These are phyloP conservation scores for Leccinum olivaceopallidum DNA, from an alignment of 768 basidiomycete genomes.

Conservation along the genomic window DNA sequence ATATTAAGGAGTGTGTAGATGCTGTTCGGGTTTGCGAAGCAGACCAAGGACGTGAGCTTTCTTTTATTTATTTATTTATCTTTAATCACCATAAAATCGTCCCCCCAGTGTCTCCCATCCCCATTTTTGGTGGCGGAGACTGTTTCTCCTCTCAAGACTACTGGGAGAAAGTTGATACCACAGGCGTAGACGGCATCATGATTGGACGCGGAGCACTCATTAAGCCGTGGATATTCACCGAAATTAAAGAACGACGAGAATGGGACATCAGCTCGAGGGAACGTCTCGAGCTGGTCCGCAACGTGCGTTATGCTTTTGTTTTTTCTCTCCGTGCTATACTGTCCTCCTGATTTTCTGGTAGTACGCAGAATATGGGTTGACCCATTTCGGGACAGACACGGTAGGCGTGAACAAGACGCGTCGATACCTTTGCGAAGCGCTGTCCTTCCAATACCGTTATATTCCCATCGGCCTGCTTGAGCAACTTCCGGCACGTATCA, in stretches of 20 bases:
- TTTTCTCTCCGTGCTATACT: not conserved
- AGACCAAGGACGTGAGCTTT: constrained; percentile 69
- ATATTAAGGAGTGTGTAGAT: constrained; percentile 85
- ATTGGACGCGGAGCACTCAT: constrained; percentile 92
- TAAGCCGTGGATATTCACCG: constrained; percentile 96
- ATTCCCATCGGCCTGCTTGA: constrained; percentile 93
- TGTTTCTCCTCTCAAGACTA: constrained; percentile 88
- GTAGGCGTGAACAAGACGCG: constrained; percentile 89
- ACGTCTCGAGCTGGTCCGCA: constrained; percentile 74
- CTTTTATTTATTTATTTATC: not conserved
- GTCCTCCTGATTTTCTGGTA: constrained; percentile 28
- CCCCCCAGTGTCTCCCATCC: constrained; percentile 70
- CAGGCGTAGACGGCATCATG: constrained; percentile 95
- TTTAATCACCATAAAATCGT: not conserved
- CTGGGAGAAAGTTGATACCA: constrained; percentile 71
- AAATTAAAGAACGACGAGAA: constrained; percentile 87
- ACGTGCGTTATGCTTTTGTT: constrained; percentile 44
- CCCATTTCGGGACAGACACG: constrained; percentile 85
- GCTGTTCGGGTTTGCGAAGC: constrained; percentile 70
- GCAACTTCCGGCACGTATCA: constrained; percentile 73
- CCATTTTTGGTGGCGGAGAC: constrained; percentile 96
- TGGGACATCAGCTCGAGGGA: constrained; percentile 93
- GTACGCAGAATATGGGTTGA: constrained; percentile 87
- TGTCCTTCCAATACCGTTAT: constrained; percentile 97
- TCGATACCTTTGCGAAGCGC: constrained; percentile 90